Evolutionary conservation across 2,329 filamentous ascomycete species (phyloP).

Genomic region (Exophiala aquamarina): DNA sequence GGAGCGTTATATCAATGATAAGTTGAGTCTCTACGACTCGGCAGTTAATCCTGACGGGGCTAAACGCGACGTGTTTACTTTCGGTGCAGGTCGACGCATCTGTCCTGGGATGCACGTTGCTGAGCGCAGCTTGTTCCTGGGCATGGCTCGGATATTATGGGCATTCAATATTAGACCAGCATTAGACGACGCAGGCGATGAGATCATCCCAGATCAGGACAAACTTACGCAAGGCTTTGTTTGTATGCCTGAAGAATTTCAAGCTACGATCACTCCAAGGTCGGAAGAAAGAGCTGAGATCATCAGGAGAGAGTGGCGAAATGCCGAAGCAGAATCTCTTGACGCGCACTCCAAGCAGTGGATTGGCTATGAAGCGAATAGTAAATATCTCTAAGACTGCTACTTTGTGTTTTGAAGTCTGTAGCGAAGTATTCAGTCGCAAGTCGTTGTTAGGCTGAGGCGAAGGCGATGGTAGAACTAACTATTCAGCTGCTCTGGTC

Average conservation of each 20-base stretch:
- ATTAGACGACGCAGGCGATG: slow-evolving; percentile 32
- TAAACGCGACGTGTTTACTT: slow-evolving; percentile 31
- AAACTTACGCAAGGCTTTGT: slow-evolving; percentile 45
- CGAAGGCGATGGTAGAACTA: too few species aligned
- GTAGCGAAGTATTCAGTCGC: too few species aligned
- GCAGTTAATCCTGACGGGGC: slow-evolving; percentile 29
- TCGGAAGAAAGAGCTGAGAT: slow-evolving; percentile 32
- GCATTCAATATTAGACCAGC: slow-evolving; percentile 29
- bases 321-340: slow-evolving; percentile 12
- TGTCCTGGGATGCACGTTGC: slow-evolving; percentile 37
- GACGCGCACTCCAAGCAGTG: slow-evolving; percentile 19
- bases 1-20: slow-evolving; percentile 30
- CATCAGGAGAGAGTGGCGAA: slow-evolving; percentile 13
- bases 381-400: too few species aligned
- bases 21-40: slow-evolving; percentile 33
- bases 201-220: slow-evolving; percentile 40
- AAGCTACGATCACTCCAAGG: slow-evolving; percentile 37
- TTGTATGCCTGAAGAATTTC: slow-evolving; percentile 44
- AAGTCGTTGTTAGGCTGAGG: too few species aligned
- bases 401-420: too few species aligned
- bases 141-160: slow-evolving; percentile 33
- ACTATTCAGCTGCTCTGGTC: too few species aligned
- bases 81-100: slow-evolving; percentile 34
- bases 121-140: slow-evolving; percentile 32
- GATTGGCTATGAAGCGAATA: too few species aligned